phyloP scores from a whole-genome alignment of 768 basidiomycete genomes.

The Tephrocybe rancida region DNA sequence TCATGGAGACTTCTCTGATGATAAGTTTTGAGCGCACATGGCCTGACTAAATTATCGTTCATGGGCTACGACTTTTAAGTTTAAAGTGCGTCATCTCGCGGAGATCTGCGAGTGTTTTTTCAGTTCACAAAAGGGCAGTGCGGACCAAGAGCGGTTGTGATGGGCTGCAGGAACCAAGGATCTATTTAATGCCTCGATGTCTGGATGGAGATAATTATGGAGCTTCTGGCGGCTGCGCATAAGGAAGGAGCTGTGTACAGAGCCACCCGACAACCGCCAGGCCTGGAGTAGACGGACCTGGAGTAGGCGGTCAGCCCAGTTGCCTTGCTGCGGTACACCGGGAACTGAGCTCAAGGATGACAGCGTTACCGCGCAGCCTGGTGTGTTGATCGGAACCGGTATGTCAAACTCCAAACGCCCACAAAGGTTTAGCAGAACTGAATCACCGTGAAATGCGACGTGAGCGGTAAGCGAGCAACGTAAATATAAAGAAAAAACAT shows the following conservation, averaged over 20 bases:
- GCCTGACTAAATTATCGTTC: not conserved
- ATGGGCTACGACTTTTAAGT: constrained; percentile 5
- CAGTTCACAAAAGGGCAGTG: not conserved
- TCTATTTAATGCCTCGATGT: not conserved
- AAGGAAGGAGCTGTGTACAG: not conserved
- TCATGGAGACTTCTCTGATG: not conserved
- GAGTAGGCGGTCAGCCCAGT: no score
- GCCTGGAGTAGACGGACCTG: no score
- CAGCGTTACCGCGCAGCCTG: no score
- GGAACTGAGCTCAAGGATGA: not conserved
- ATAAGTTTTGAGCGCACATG: not conserved
- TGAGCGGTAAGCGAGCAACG: not conserved
- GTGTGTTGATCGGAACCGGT: not conserved
- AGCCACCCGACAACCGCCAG: not conserved
- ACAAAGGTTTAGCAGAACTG: not conserved
- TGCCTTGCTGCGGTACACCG: no score
- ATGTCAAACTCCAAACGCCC: not conserved
- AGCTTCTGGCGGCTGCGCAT: not conserved
- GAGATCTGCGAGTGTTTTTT: constrained; percentile 11
- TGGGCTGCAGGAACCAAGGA: not conserved
- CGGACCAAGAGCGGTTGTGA: not conserved
- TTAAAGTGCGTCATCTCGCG: constrained; percentile 14
- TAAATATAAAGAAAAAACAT: constrained; percentile 6
- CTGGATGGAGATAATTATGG: not conserved
- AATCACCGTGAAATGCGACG: not conserved